Base-by-base conservation (phyloP, 306 rosid genomes). In the Lathyrus aphaca region DNA sequence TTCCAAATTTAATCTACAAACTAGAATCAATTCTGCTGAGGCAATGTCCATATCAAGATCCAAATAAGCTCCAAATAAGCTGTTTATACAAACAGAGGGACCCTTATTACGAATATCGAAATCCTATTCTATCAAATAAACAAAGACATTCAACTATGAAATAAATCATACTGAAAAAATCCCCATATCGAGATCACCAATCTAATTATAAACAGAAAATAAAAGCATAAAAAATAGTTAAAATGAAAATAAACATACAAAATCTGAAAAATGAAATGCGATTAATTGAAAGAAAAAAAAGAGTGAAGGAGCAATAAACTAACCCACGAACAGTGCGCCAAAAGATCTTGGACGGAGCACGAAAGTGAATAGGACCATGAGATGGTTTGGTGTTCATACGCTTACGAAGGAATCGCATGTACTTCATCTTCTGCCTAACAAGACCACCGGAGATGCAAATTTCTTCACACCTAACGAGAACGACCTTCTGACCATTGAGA, bases 271-370 rank as follows among this genome's bases (percentile, higher is more conserved):
- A n/a, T n/a, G n/a, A n/a, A n/a, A n/a, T n/a, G n/a, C 10, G 4
- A 46, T 15, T 6, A 16, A 15, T 1, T 15, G 0, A 0, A 6
- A 6, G 6, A 45, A 6, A 2, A 45, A 45, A 14, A 13, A 3
- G 3, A 43, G 15, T 12, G n/a, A n/a, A n/a, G n/a, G 1, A 3
- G n/a, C 4, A 6, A 40, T 40, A 1, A 1, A 53, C 60, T 54
- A 23, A 54, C 60, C 60, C 60, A 54, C 60, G 60, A 54, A 54
- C 16, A 25, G 60, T 54, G 60, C 60, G 60, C 60, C 60, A 54
- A 2, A 54, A 54, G 60, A 54, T 54, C 17, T 54, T 54, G n/a
- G n/a, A n/a, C n/a, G n/a, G n/a, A n/a, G n/a, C n/a, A n/a, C n/a
- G n/a, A n/a, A n/a, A n/a, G n/a, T 54, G 60, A 54, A 54, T 54